Evolutionary conservation across 352 stramenopile genomes (phyloP).

Genomic region (Heterotrichella gracilis): DNA sequence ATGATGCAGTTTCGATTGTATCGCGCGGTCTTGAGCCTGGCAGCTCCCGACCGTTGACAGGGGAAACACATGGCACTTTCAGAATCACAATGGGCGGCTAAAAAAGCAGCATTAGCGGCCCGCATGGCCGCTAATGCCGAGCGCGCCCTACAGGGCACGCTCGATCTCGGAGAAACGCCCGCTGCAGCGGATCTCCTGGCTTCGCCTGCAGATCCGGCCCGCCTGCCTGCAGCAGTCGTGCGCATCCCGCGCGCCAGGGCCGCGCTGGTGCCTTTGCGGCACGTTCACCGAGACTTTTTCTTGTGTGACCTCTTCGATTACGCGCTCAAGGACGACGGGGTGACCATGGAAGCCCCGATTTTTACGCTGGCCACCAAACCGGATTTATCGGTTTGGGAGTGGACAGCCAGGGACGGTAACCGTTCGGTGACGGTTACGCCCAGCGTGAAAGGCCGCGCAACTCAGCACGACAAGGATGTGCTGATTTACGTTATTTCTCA

Average conservation of each 20-base stretch:
- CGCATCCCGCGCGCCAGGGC: background rate
- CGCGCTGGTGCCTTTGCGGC: background rate
- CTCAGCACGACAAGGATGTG: background rate
- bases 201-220: background rate
- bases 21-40: background rate
- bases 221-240: background rate
- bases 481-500: constrained; percentile 7
- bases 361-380: background rate
- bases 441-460: background rate
- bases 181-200: background rate
- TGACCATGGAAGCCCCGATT: background rate
- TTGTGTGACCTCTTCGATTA: constrained; percentile 4
- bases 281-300: constrained; percentile 1
- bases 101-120: background rate
- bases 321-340: background rate
- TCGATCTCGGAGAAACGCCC: background rate
- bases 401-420: background rate
- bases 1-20: constrained; percentile 6
- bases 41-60: background rate
- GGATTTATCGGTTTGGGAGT: constrained; percentile 1
- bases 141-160: background rate
- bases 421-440: background rate
- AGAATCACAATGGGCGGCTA: background rate
- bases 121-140: background rate
- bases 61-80: background rate